Evolutionary conservation across 2,329 filamentous ascomycete genomes (phyloP), one percentile per base, ranked within the genome.

Genomic region (Phyllosticta citrichinensis): DNA sequence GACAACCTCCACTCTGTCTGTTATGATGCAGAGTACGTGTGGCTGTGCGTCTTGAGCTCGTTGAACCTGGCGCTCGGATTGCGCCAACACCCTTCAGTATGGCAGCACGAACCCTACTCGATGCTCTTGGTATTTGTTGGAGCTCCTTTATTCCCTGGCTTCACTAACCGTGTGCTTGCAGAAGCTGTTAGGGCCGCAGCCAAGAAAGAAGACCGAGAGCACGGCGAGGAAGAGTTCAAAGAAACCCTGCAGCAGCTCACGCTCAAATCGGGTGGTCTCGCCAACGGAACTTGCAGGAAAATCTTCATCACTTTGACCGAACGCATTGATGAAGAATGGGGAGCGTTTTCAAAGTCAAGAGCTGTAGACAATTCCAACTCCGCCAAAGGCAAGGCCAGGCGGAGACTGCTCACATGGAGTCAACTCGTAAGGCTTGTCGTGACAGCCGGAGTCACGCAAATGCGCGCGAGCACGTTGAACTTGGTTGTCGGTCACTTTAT

Each of bases 401-500:
- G n/a, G n/a, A 47, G n/a, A 8, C n/a, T 47, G 40, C 27, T 30
- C 27, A 30, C 27, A 30, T 30, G 40, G 14, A 47, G 14, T 47
- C 40, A 14, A 17, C 40, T 47, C n/a, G 17, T 47, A 17, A 47
- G 40, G 40, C 40, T n/a, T 47, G 17, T n/a, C n/a, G 17, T 47
- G 4, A n/a, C 8, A n/a, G 40, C 40, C n/a, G 40, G 40, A n/a
- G 17, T n/a, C 6, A n/a, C 14, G 14, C 40, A n/a, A 63, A 74
- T 97, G 64, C 88, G 86, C 68, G 79, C 80, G 63, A 95, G 91
- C 71, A 93, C 91, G 0, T 79, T 93, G n/a, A 82, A 87, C 66
- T 84, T 88, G 5, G 77, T 97, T 17, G 79, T 96, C 65, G 86
- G 91, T 65, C 91, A 96, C 73, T 87, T 97, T 63, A 86, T 84